Conservation (phyloP, 441 rosid genomes). For the Adansonia madagascariensis region DNA sequence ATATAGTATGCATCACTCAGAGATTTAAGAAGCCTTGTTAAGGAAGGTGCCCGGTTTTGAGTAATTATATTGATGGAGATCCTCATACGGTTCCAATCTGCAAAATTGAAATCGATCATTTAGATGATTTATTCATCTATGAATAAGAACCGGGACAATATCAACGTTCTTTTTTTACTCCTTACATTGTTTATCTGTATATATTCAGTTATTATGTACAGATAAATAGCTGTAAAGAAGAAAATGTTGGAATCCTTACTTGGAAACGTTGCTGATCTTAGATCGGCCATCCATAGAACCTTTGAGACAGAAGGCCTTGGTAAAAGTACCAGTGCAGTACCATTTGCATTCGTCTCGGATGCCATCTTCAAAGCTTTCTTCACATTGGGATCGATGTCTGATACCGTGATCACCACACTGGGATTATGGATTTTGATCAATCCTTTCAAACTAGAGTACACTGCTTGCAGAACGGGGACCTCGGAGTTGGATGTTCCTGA, state of each 20-base stretch:
- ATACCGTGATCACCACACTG: constrained; percentile 72
- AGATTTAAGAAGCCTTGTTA: constrained; percentile 75
- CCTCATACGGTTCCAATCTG: constrained; percentile 97
- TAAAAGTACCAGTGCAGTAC: constrained; percentile 60
- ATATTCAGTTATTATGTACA: neutral
- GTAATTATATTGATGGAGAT: constrained; percentile 88
- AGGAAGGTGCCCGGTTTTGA: constrained; percentile 73
- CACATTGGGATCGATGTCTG: constrained; percentile 69
- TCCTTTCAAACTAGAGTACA: constrained; percentile 91
- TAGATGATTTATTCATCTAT: neutral
- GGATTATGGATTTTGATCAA: constrained; percentile 89
- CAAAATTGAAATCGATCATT: constrained; percentile 4
- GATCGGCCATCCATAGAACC: constrained; percentile 98
- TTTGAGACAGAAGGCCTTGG: constrained; percentile 76
- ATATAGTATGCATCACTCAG: constrained; percentile 75
- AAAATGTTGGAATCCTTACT: constrained; percentile 51
- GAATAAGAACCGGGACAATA: too few species aligned
- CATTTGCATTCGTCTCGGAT: constrained; percentile 53
- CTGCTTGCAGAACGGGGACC: constrained; percentile 80
- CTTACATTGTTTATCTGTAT: neutral
- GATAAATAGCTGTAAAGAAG: neutral
- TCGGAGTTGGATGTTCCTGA: constrained; percentile 75
- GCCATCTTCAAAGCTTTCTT: constrained; percentile 95
- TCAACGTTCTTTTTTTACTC: too few species aligned
- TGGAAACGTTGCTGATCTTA: constrained; percentile 88